phyloP scores from a whole-genome alignment of 345 rosid species.

The Eucalyptus marginata region DNA sequence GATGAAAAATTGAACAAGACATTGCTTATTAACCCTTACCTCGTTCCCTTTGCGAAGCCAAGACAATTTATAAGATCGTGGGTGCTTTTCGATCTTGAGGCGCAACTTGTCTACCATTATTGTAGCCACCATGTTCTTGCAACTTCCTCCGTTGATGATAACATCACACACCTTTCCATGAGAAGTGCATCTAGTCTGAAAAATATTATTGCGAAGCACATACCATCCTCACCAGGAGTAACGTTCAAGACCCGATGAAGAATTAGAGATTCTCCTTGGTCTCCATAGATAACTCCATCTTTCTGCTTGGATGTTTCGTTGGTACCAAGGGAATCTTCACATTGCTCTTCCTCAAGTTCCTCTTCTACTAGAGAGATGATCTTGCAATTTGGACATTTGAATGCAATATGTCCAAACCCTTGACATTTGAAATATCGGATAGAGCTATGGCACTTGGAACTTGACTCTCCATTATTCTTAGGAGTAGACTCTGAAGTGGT shows the following conservation, averaged over 20 bases:
- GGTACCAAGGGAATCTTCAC: not conserved
- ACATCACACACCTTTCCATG: not conserved
- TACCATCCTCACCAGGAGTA: not conserved
- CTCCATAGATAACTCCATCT: not conserved
- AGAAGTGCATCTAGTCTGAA: not conserved
- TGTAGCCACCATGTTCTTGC: not conserved
- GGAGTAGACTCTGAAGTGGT: not conserved
- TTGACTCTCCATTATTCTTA: not conserved
- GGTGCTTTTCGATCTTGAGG: not conserved
- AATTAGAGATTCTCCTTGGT: not conserved
- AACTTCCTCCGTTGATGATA: not conserved
- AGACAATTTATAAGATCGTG: not conserved
- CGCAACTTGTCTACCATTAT: not conserved
- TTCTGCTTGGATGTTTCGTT: too few relatives aligned
- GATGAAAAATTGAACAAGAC: not conserved
- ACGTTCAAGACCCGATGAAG: not conserved
- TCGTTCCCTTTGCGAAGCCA: not conserved
- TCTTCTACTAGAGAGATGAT: not conserved
- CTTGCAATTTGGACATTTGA: not conserved
- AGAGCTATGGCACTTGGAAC: not conserved
- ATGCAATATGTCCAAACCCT: not conserved
- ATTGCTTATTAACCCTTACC: not conserved
- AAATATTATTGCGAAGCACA: not conserved
- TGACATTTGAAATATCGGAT: not conserved
- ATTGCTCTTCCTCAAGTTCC: not conserved